Conservation (phyloP, 106 monocot species). For the Allium sativum region DNA sequence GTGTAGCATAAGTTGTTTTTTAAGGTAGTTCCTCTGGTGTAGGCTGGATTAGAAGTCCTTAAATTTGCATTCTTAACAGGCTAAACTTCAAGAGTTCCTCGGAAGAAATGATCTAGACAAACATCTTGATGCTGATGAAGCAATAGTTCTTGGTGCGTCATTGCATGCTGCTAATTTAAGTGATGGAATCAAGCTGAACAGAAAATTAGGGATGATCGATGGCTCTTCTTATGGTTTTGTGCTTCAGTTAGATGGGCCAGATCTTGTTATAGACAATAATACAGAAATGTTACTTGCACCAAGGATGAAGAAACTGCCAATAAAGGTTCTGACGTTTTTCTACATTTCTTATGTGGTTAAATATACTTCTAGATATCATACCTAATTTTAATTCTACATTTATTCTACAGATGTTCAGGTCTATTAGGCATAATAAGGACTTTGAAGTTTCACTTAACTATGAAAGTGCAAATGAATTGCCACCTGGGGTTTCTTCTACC, state of each 20-base stretch:
- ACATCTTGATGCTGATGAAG: slow-evolving; percentile 99
- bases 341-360: neutral
- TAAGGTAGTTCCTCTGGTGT: too few relatives aligned
- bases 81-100: slow-evolving; percentile 89
- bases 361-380: neutral
- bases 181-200: slow-evolving; percentile 97
- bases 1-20: too few relatives aligned
- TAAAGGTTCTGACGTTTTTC: slow-evolving; percentile 41
- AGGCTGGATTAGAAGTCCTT: too few relatives aligned
- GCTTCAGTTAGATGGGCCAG: slow-evolving; percentile 52
- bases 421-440: slow-evolving; percentile 75
- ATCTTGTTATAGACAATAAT: slow-evolving; percentile 55
- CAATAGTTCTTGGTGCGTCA: slow-evolving; percentile 90
- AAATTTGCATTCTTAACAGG: slow-evolving; percentile 24
- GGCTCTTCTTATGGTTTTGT: slow-evolving; percentile 83
- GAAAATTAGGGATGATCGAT: slow-evolving; percentile 95
- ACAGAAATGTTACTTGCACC: slow-evolving; percentile 63
- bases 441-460: slow-evolving; percentile 81
- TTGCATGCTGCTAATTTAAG: slow-evolving; percentile 97
- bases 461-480: slow-evolving; percentile 43
- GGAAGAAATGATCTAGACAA: slow-evolving; percentile 69
- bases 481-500: slow-evolving; percentile 54
- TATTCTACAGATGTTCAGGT: slow-evolving; percentile 60
- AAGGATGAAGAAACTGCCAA: slow-evolving; percentile 90
- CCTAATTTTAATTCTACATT: neutral